Conservation (phyloP, 2,329 filamentous ascomycete genomes). For the Blastomyces emzantsi region DNA sequence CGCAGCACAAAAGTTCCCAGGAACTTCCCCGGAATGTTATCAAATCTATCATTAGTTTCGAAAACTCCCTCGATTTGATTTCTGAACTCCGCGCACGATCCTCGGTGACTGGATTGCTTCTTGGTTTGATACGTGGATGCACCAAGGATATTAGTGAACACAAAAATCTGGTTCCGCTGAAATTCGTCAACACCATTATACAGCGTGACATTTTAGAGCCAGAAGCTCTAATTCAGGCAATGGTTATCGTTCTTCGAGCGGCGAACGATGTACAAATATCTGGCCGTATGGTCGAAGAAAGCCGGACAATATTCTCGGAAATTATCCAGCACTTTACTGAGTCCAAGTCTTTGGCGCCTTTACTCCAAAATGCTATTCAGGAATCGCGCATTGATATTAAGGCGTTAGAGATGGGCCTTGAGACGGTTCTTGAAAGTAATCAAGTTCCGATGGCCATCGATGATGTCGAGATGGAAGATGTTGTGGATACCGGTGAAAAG, state of each 20-base stretch:
- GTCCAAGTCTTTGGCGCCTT: conserved; percentile 48
- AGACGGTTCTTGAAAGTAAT: conserved; percentile 56
- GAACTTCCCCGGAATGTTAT: conserved; percentile 61
- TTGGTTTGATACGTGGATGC: conserved; percentile 31
- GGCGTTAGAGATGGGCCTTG: conserved; percentile 63
- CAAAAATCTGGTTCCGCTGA: conserved; percentile 36
- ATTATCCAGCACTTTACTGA: conserved; percentile 59
- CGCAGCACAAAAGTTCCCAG: conserved; percentile 65
- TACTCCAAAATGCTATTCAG: conserved; percentile 59
- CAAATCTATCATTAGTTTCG: conserved; percentile 39
- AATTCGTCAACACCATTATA: conserved; percentile 34
- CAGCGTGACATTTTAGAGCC: conserved; percentile 26
- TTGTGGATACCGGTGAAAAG: conserved; percentile 19
- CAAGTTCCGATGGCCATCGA: conserved; percentile 43
- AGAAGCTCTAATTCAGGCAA: conserved; percentile 24
- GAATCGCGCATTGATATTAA: conserved; percentile 64
- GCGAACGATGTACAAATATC: conserved; percentile 41
- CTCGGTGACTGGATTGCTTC: conserved; percentile 27
- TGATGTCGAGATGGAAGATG: conserved; percentile 45
- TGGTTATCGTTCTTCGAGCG: conserved; percentile 29
- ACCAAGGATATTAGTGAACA: conserved; percentile 27
- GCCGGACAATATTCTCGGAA: conserved; percentile 56
- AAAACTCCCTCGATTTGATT: conserved; percentile 27
- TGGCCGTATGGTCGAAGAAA: conserved; percentile 31
- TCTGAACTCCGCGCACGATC: conserved; percentile 29